Evolutionary conservation across 2,329 filamentous ascomycete genomes (phyloP).

Genomic region (Fusarium sp.): DNA sequence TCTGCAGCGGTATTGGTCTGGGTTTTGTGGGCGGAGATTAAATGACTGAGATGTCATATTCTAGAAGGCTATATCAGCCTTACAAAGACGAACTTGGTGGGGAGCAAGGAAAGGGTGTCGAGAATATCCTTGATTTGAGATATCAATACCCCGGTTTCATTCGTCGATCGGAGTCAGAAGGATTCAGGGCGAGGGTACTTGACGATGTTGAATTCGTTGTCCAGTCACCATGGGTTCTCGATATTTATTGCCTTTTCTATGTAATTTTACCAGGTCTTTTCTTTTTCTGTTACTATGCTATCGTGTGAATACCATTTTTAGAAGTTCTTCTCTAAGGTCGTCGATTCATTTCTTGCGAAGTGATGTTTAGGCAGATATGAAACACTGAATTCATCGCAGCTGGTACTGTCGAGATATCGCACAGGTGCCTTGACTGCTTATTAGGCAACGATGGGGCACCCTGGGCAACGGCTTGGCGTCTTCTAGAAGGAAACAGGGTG

Average conservation of each 20-base stretch:
- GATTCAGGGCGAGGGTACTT: constrained; percentile 15
- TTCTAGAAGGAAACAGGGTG: constrained; percentile 25
- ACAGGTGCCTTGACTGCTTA: neutral
- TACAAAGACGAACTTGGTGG: constrained; percentile 3
- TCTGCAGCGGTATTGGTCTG: constrained; percentile 65
- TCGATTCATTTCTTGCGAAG: neutral
- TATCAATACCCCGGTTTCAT: constrained; percentile 26
- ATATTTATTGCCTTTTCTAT: constrained; percentile 10
- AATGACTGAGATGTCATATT: neutral
- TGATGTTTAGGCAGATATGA: neutral
- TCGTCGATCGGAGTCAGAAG: constrained; percentile 17
- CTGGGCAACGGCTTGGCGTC: neutral
- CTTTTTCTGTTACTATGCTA: neutral
- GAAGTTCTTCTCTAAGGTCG: neutral
- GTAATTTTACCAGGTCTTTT: neutral
- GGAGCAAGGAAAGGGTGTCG: constrained; percentile 1
- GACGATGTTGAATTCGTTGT: constrained; percentile 1
- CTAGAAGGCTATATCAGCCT: constrained; percentile 27
- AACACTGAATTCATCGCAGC: neutral
- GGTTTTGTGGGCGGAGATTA: constrained; percentile 59
- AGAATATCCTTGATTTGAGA: constrained; percentile 20
- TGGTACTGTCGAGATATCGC: neutral
- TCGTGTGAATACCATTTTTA: constrained; percentile 16
- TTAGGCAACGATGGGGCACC: constrained; percentile 14
- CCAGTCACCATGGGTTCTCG: neutral